phyloP scores from a whole-genome alignment of 2,329 filamentous ascomycete genomes.

The Arthroderma uncinatum region DNA sequence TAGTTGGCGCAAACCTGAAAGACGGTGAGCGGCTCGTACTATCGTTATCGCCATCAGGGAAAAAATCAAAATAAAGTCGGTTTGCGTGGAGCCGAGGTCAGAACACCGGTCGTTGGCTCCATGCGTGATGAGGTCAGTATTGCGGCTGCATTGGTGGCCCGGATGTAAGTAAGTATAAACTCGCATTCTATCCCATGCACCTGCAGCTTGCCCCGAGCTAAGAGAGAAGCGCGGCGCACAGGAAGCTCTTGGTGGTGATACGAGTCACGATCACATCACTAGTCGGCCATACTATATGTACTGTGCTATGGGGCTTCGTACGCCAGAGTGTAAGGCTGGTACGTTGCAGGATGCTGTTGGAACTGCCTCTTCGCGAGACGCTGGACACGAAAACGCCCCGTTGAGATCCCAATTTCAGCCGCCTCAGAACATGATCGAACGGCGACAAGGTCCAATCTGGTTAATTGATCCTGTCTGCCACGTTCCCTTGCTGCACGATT shows the following conservation, averaged over 20 bases:
- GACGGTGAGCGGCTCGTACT: background rate
- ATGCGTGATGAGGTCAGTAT: constrained; percentile 4
- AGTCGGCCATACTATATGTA: background rate
- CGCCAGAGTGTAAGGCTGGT: background rate
- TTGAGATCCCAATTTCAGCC: background rate
- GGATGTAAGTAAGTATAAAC: background rate
- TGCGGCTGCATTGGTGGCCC: background rate
- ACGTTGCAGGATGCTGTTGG: background rate
- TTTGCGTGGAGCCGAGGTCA: constrained; percentile 1
- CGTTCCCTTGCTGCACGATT: constrained; percentile 3
- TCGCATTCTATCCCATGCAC: background rate
- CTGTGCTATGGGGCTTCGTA: background rate
- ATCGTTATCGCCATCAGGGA: background rate
- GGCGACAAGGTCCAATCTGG: constrained; percentile 5
- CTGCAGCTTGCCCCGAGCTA: background rate
- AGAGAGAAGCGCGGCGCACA: background rate
- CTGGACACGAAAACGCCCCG: background rate
- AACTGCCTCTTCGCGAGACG: background rate
- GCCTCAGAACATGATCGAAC: background rate
- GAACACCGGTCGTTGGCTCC: background rate
- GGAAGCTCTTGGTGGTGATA: background rate
- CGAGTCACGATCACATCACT: background rate
- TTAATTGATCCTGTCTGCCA: constrained; percentile 1
- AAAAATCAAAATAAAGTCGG: background rate
- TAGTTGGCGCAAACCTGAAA: background rate